Evolutionary conservation across 495 filamentous ascomycete genomes (phyloP).

Genomic region (Margaritispora aquatica): DNA sequence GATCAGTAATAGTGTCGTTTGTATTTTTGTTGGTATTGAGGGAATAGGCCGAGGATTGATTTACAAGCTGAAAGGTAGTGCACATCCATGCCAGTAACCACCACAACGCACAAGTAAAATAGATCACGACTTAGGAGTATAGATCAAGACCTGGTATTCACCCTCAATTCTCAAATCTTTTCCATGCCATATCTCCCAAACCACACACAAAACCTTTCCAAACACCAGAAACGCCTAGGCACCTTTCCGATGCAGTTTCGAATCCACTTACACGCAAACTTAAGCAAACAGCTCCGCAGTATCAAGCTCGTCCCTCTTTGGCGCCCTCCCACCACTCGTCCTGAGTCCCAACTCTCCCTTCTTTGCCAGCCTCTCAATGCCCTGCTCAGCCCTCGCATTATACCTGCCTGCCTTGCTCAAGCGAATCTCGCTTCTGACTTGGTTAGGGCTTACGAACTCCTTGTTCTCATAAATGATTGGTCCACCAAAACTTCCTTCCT

Average conservation of each 20-base stretch:
- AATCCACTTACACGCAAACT: conserved; percentile 13
- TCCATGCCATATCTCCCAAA: not conserved
- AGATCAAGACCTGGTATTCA: not conserved
- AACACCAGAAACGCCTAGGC: conserved; percentile 20
- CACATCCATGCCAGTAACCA: too few relatives aligned
- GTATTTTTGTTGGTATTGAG: too few relatives aligned
- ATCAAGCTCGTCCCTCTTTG: conserved; percentile 67
- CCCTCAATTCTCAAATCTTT: conserved; percentile 5
- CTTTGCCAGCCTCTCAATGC: conserved; percentile 65
- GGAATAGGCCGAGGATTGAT: too few relatives aligned
- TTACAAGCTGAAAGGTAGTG: too few relatives aligned
- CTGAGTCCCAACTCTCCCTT: conserved; percentile 68
- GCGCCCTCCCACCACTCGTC: conserved; percentile 48
- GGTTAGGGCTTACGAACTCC: conserved; percentile 95
- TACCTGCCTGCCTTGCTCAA: conserved; percentile 69
- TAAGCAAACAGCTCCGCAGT: conserved; percentile 76
- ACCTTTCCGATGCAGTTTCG: conserved; percentile 18
- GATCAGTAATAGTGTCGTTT: too few relatives aligned
- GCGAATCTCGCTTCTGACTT: conserved; percentile 76
- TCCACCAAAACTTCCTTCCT: conserved; percentile 91
- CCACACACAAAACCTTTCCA: not conserved
- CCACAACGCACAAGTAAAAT: too few relatives aligned
- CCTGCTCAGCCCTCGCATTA: conserved; percentile 63
- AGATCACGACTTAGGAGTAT: not conserved
- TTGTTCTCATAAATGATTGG: conserved; percentile 99